phyloP scores from a whole-genome alignment of 2,329 filamentous ascomycete species.

The Aspergillus terreus region DNA sequence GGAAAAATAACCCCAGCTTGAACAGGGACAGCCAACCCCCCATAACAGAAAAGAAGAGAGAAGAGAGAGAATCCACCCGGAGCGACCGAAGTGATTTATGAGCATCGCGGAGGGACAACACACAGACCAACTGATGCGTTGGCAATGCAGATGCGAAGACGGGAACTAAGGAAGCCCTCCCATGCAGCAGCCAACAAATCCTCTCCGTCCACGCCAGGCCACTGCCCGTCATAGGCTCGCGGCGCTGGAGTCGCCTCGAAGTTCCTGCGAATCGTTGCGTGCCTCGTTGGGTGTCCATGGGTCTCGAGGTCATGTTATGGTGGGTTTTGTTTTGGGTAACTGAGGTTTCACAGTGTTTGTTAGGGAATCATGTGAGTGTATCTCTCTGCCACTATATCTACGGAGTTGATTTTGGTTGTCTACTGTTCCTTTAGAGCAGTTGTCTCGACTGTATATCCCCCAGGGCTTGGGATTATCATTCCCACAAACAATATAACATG shows the following conservation, averaged over 20 bases:
- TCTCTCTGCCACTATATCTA: too few relatives aligned
- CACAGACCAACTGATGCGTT: conserved; percentile 29
- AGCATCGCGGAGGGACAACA: conserved; percentile 14
- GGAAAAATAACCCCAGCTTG: neutral
- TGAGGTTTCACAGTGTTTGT: too few relatives aligned
- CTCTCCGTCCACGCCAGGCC: conserved; percentile 8
- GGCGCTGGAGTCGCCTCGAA: neutral
- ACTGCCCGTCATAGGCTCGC: conserved; percentile 2
- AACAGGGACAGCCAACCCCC: neutral
- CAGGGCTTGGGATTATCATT: too few relatives aligned
- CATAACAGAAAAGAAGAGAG: neutral
- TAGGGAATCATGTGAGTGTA: too few relatives aligned
- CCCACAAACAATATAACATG: too few relatives aligned
- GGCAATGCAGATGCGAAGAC: conserved; percentile 26
- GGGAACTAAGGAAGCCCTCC: conserved; percentile 21
- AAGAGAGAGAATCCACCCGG: neutral
- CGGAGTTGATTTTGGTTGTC: too few relatives aligned
- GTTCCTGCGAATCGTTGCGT: neutral
- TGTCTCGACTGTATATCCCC: too few relatives aligned
- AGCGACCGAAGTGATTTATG: conserved; percentile 13
- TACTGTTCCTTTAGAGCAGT: too few relatives aligned
- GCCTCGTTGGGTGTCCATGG: neutral
- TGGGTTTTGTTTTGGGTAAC: too few relatives aligned
- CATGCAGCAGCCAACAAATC: conserved; percentile 15
- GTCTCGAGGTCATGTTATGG: neutral